Evolutionary conservation across 2,329 filamentous ascomycete genomes (phyloP).

Genomic region (Ascochyta clinopodiicola): DNA sequence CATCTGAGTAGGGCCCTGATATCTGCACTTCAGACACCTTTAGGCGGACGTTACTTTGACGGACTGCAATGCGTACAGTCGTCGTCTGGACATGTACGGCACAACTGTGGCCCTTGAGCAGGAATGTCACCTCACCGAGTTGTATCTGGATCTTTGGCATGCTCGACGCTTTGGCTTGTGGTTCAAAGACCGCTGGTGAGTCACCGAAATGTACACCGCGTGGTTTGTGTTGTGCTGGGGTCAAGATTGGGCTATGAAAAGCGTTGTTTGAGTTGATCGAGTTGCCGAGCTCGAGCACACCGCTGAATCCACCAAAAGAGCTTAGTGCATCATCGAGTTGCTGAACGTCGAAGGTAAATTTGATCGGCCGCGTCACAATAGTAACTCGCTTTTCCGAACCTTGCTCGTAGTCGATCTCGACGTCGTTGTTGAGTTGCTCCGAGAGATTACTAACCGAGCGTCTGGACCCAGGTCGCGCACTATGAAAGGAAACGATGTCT

Average conservation of each 20-base stretch:
- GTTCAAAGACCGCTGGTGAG: constrained; percentile 37
- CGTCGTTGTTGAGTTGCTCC: constrained; percentile 37
- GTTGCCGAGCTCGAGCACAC: constrained; percentile 84
- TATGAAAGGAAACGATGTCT: constrained; percentile 60
- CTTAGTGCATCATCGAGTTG: constrained; percentile 84
- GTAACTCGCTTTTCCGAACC: constrained; percentile 55
- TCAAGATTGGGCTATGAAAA: constrained; percentile 42
- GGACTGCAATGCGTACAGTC: constrained; percentile 79
- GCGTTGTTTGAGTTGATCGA: constrained; percentile 80
- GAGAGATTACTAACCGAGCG: constrained; percentile 29
- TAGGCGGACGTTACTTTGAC: constrained; percentile 74
- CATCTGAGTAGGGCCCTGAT: constrained; percentile 70
- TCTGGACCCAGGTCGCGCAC: constrained; percentile 31
- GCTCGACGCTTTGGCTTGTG: constrained; percentile 21
- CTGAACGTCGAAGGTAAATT: constrained; percentile 77
- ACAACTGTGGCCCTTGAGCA: constrained; percentile 79
- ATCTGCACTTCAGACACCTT: constrained; percentile 78
- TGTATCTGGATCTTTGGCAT: constrained; percentile 73
- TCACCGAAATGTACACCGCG: constrained; percentile 66
- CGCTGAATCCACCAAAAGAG: constrained; percentile 90
- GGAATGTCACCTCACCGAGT: constrained; percentile 76
- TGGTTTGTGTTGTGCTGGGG: constrained; percentile 40
- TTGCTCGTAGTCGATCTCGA: constrained; percentile 44
- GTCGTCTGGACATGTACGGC: constrained; percentile 77
- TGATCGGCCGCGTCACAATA: constrained; percentile 77